Conservation (phyloP, 768 basidiomycete species). For the Trametes coccinea region DNA sequence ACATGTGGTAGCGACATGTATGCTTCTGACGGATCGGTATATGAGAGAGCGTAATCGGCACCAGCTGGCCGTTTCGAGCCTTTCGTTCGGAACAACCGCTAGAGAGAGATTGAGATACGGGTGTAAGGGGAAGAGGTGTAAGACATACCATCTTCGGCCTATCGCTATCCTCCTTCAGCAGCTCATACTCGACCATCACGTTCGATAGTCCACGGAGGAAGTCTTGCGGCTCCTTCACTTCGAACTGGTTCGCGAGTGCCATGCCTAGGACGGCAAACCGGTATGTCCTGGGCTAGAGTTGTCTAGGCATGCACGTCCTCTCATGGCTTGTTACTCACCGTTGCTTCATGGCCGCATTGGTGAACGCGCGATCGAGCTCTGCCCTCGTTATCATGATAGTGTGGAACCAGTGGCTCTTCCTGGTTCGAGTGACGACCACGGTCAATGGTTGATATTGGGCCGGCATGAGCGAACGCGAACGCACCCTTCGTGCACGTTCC, state of each 20-base stretch:
- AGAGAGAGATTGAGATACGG: constrained; percentile 12
- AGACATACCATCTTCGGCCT: constrained; percentile 69
- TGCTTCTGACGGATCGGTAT: constrained; percentile 59
- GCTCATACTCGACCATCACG: constrained; percentile 75
- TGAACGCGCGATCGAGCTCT: constrained; percentile 77
- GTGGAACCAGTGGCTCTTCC: constrained; percentile 85
- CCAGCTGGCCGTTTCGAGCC: constrained; percentile 53
- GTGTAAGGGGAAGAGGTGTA: not conserved
- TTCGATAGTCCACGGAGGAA: constrained; percentile 73
- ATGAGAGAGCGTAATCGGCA: constrained; percentile 63
- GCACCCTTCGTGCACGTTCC: constrained; percentile 88
- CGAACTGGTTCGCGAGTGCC: constrained; percentile 80
- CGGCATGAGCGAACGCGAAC: not conserved
- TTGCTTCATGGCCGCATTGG: constrained; percentile 74
- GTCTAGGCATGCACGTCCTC: not conserved
- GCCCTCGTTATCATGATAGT: constrained; percentile 75
- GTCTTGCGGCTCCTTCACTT: constrained; percentile 79
- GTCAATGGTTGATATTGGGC: not conserved
- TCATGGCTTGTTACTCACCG: constrained; percentile 47
- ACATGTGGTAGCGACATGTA: constrained; percentile 76
- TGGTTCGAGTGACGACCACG: constrained; percentile 32
- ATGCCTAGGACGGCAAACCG: constrained; percentile 86
- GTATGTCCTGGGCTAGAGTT: constrained; percentile 54
- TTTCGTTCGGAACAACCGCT: constrained; percentile 61
- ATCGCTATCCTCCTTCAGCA: constrained; percentile 70